Percentiles rank a stretch among this genome's conserved stretches.
Evolutionary conservation across 1,284 basidiomycete species (phyloP).

Genomic region (Vanrija pseudolonga): DNA sequence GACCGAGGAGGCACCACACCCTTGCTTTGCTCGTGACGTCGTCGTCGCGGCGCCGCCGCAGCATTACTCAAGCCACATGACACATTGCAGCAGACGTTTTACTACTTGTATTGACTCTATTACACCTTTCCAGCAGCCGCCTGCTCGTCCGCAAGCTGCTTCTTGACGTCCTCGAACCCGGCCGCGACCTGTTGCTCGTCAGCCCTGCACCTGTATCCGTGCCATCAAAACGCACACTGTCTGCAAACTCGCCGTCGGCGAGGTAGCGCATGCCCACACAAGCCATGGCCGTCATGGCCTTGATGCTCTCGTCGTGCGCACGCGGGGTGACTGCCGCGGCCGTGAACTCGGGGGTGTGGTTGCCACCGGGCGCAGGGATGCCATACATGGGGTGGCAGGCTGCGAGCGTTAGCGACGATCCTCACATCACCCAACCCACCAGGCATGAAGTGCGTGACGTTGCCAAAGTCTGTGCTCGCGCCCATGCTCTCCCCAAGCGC

Average conservation of each 20-base stretch:
- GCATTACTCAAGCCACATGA: too few species aligned
- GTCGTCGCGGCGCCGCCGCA: too few species aligned
- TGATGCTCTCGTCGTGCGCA: constrained; percentile 29
- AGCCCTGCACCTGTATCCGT: too few species aligned
- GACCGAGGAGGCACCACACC: too few species aligned
- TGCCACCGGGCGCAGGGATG: constrained; percentile 8
- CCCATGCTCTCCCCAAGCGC: constrained; percentile 51
- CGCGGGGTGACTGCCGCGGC: constrained; percentile 9
- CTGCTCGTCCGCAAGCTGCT: too few species aligned
- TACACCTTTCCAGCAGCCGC: too few species aligned
- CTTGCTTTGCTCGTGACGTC: too few species aligned
- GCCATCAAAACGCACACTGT: constrained; percentile 10
- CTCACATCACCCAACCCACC: too few species aligned
- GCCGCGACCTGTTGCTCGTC: too few species aligned
- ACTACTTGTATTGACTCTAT: too few species aligned
- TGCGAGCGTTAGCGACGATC: constrained; percentile 53
- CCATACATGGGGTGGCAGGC: constrained; percentile 18
- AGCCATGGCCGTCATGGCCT: constrained; percentile 38
- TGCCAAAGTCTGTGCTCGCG: constrained; percentile 11
- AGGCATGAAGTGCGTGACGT: constrained; percentile 46
- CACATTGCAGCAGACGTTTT: too few species aligned
- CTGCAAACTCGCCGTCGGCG: constrained; percentile 32
- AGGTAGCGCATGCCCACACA: constrained; percentile 31
- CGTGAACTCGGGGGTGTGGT: constrained; percentile 24
- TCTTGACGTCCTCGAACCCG: too few species aligned